A percentile compares a stretch with the other conserved stretches of the same genome.
phyloP scores from a whole-genome alignment of 495 filamentous ascomycete species.

The Friedmanniomyces simplex region DNA sequence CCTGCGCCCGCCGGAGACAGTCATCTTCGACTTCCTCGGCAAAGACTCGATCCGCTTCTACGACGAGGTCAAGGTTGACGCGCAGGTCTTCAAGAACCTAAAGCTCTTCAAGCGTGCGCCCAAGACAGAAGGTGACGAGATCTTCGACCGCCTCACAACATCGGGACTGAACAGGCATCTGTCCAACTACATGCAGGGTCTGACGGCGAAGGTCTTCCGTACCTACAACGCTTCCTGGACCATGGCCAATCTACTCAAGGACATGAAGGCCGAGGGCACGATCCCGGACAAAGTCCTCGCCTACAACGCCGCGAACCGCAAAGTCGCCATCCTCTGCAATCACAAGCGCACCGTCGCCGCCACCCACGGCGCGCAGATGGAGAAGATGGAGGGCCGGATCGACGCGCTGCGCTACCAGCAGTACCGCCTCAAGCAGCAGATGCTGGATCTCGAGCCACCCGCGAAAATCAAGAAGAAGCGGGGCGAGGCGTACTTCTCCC shows the following conservation, averaged over 20 bases:
- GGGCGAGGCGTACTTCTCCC: slow-evolving; percentile 68
- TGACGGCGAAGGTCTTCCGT: slow-evolving; percentile 99
- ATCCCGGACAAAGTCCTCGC: slow-evolving; percentile 84
- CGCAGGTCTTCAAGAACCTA: slow-evolving; percentile 94
- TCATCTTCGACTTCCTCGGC: slow-evolving; percentile 95
- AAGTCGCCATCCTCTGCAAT: slow-evolving; percentile 94
- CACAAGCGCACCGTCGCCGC: slow-evolving; percentile 94
- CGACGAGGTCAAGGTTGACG: slow-evolving; percentile 76
- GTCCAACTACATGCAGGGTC: slow-evolving; percentile 79
- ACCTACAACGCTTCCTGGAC: slow-evolving; percentile 98
- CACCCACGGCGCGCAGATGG: slow-evolving; percentile 75
- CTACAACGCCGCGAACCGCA: slow-evolving; percentile 95
- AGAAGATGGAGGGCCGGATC: slow-evolving; percentile 85
- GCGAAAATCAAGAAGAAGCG: slow-evolving; percentile 77
- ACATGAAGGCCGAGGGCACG: slow-evolving; percentile 54
- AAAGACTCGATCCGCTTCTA: slow-evolving; percentile 98
- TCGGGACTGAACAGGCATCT: slow-evolving; percentile 90
- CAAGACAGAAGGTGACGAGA: slow-evolving; percentile 84
- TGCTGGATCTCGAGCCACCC: slow-evolving; percentile 67
- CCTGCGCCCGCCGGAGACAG: slow-evolving; percentile 72
- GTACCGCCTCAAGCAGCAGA: slow-evolving; percentile 89
- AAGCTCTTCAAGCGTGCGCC: slow-evolving; percentile 96
- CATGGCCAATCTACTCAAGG: slow-evolving; percentile 73
- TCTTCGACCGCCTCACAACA: slow-evolving; percentile 90
- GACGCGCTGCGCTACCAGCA: slow-evolving; percentile 94